Evolutionary conservation across 805 yeast species (phyloP), one percentile per base, ranked within the genome.

Genomic region (Sungouiozyma ichnusensis): DNA sequence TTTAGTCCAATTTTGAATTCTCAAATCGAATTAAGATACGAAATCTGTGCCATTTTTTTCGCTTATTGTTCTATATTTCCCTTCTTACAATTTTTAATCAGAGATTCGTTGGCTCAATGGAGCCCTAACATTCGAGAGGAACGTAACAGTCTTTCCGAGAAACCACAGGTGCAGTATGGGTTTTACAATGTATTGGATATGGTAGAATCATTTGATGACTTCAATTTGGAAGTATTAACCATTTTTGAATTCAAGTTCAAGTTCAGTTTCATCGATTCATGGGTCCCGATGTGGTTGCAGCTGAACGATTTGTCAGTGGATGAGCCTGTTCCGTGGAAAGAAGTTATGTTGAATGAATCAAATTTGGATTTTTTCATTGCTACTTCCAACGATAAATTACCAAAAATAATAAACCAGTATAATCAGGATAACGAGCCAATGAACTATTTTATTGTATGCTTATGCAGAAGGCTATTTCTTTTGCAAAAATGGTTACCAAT

Each of bases 271-370:
- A 33, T 43, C 5, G 34, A 44, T 16, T 16, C 36, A 3, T 57
- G 62, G 62, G 27, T 52, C 7, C 60, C 58, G 1, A 35, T 42
- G 6, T 57, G 60, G 60, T 34, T 41, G 16, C 20, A 18, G 11
- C 39, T 32, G 18, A 19, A 18, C 7, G 33, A 41, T 20, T 16
- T 39, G 6, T 19, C 33, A 11, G 15, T 40, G 20, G 9, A 11
- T 7, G 35, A 15, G 13, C 18, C 6, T 6, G 13, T 7, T 16
- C 11, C 35, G 8, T 18, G 17, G 27, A 35, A 9, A 16, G 14
- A 14, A 17, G 13, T 19, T 14, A 4, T 37, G 15, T 11, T 17
- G 15, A 5, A 45, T 33, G 57, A 53, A 39, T 35, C 53, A 3
- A 32, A 34, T 2, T 20, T 54, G 37, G 60, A 57, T 39, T 52